Conservation (phyloP, 768 basidiomycete species). For the Lactifluus subvellereus region DNA sequence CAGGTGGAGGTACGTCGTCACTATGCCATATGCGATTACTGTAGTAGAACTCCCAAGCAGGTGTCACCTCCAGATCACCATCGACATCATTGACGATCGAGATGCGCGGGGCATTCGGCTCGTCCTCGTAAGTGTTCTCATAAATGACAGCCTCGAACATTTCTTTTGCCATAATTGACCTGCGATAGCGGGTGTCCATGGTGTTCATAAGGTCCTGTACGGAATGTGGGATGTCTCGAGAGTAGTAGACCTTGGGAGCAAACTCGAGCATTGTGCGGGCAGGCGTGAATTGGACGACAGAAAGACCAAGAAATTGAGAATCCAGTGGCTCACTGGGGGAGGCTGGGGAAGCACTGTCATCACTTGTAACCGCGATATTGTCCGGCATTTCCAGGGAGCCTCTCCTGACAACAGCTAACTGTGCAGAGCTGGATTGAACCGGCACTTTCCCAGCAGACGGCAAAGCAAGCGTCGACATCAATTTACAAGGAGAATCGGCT, state of each 20-base stretch:
- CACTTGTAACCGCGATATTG: neutral
- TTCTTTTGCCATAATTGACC: constrained; percentile 40
- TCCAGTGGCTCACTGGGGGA: neutral
- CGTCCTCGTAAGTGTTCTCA: constrained; percentile 59
- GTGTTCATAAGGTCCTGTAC: constrained; percentile 64
- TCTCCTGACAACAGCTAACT: neutral
- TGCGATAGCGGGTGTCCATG: constrained; percentile 38
- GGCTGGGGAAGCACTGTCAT: neutral
- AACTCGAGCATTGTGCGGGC: constrained; percentile 21
- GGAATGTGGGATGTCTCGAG: constrained; percentile 52
- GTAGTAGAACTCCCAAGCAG: constrained; percentile 85
- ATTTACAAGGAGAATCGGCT: neutral
- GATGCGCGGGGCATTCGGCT: constrained; percentile 65
- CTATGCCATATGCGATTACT: constrained; percentile 77
- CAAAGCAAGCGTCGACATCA: neutral
- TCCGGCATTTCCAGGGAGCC: neutral
- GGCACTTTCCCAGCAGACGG: neutral
- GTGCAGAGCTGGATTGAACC: neutral
- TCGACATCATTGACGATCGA: constrained; percentile 64
- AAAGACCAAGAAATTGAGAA: neutral
- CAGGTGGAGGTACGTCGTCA: constrained; percentile 61
- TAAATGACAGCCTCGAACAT: constrained; percentile 63
- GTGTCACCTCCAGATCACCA: constrained; percentile 47
- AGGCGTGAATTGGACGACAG: constrained; percentile 18
- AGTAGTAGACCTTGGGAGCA: constrained; percentile 28